These are phyloP conservation scores for Anisodus tanguticus DNA, from an alignment of 257 asterid species.

Conservation along the genomic window DNA sequence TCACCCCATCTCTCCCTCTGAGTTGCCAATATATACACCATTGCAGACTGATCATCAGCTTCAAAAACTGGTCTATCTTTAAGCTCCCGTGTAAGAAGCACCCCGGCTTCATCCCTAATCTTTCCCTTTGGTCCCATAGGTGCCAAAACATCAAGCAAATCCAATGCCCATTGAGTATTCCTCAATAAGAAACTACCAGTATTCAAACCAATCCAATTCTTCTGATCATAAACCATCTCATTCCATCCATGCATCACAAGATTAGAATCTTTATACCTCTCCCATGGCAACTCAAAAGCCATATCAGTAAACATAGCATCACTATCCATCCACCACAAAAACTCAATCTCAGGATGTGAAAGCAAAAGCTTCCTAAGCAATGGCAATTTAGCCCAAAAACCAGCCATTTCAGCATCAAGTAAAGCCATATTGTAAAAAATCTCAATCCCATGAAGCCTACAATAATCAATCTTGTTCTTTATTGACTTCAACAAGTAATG, in stretches of 20 bases:
- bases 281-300: conserved; percentile 95
- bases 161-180: conserved; percentile 91
- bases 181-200: conserved; percentile 92
- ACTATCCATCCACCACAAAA: conserved; percentile 98
- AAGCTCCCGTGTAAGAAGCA: conserved; percentile 67
- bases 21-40: conserved; percentile 84
- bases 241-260: conserved; percentile 94
- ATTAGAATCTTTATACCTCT: conserved; percentile 72
- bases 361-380: conserved; percentile 80
- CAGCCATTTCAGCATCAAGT: conserved; percentile 92
- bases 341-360: conserved; percentile 91
- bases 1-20: conserved; percentile 81
- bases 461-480: conserved; percentile 90
- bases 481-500: conserved; percentile 83
- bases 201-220: conserved; percentile 91
- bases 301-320: conserved; percentile 94
- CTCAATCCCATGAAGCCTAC: conserved; percentile 81
- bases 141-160: conserved; percentile 77
- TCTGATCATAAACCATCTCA: conserved; percentile 68
- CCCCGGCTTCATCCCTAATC: conserved; percentile 80
- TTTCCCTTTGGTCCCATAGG: conserved; percentile 98
- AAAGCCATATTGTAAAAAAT: conserved; percentile 82
- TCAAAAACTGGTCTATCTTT: conserved; percentile 81
- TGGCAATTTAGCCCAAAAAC: conserved; percentile 90
- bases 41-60: conserved; percentile 95